Conservation (phyloP, 176 grass and related monocot species). For the Bromus sterilis region DNA sequence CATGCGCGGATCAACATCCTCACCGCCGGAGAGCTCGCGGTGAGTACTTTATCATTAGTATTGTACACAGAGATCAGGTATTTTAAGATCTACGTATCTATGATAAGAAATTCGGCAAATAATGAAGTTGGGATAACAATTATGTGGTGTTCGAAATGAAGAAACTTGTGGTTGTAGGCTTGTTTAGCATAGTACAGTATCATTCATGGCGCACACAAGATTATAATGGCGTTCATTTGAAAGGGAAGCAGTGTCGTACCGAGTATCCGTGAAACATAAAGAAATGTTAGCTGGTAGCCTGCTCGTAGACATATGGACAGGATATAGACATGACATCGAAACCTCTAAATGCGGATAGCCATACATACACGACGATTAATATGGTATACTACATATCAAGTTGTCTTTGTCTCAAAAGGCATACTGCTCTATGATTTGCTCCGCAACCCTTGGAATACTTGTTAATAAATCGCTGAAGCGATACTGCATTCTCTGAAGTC, state of each 20-base stretch:
- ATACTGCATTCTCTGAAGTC: background rate
- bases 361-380: background rate
- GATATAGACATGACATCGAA: background rate
- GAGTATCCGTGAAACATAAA: background rate
- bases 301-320: too few species aligned
- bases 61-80: background rate
- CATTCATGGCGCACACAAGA: background rate
- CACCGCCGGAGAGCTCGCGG: slow-evolving; percentile 75
- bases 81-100: too few species aligned
- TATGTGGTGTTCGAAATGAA: background rate
- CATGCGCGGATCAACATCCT: slow-evolving; percentile 54
- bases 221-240: too few species aligned
- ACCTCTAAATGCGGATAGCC: background rate
- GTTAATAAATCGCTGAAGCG: background rate
- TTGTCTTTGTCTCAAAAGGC: background rate
- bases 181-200: background rate
- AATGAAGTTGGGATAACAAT: background rate
- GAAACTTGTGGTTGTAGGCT: background rate
- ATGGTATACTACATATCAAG: background rate
- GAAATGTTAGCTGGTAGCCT: background rate
- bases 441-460: background rate
- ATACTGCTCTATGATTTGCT: background rate
- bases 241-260: background rate
- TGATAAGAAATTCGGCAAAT: too few species aligned
- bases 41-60: too few species aligned